phyloP scores from a whole-genome alignment of 345 rosid genomes.

The Pistacia vera region DNA sequence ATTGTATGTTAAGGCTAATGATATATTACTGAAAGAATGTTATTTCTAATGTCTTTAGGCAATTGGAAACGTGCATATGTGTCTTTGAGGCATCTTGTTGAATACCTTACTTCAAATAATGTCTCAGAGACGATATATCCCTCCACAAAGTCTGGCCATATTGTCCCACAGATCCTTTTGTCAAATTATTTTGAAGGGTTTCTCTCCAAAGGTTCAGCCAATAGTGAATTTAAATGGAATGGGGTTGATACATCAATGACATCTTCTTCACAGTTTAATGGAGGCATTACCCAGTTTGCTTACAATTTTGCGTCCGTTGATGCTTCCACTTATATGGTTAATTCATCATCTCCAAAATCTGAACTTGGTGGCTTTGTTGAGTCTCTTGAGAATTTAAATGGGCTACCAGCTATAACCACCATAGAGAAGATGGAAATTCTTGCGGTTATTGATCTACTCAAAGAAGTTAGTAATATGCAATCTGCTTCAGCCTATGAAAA shows the following conservation, averaged over 20 bases:
- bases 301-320: constrained; percentile 37
- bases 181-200: constrained; percentile 72
- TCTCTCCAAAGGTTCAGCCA: constrained; percentile 46
- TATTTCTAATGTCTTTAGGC: constrained; percentile 64
- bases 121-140: constrained; percentile 35
- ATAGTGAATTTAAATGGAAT: constrained; percentile 62
- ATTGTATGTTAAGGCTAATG: constrained; percentile 28
- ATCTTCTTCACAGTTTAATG: constrained; percentile 51
- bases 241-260: constrained; percentile 44
- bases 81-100: constrained; percentile 77
- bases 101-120: constrained; percentile 43
- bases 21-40: constrained; percentile 36
- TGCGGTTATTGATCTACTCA: constrained; percentile 71
- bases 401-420: constrained; percentile 42
- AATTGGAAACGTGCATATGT: constrained; percentile 83
- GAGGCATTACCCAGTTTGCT: constrained; percentile 32
- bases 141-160: constrained; percentile 32
- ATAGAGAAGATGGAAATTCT: constrained; percentile 65
- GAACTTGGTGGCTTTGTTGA: constrained; percentile 54
- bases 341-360: constrained; percentile 48
- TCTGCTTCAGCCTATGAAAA: constrained; percentile 72
- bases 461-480: constrained; percentile 61
- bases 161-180: constrained; percentile 63
- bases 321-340: constrained; percentile 35
- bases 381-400: constrained; percentile 53